These are phyloP conservation scores for Microstroma glucosiphilum DNA, from an alignment of 1,284 basidiomycete species.

Conservation along the genomic window DNA sequence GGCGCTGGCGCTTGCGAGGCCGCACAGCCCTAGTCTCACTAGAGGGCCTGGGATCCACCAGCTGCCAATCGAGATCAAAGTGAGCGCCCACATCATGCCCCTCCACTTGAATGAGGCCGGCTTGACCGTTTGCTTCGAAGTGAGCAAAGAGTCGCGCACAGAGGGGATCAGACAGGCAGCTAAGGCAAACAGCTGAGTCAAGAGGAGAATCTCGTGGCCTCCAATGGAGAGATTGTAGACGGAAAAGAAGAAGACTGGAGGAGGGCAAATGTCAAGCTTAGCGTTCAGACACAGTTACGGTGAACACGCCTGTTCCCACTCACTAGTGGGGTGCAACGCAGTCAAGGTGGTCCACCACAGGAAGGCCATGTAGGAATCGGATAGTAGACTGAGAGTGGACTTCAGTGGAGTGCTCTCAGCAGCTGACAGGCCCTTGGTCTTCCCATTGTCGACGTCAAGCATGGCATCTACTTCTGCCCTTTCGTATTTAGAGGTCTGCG, in stretches of 20 bases:
- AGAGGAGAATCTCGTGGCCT: constrained; percentile 38
- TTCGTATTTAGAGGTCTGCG: too few relatives aligned
- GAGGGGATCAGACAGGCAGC: constrained; percentile 18
- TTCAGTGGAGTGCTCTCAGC: constrained; percentile 18
- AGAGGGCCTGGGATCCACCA: constrained; percentile 26
- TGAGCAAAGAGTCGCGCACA: constrained; percentile 6
- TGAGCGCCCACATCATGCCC: constrained; percentile 1
- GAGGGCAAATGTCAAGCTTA: background rate
- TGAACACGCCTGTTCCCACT: constrained; percentile 6
- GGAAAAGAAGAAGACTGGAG: constrained; percentile 21
- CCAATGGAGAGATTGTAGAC: constrained; percentile 45
- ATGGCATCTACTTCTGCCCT: background rate
- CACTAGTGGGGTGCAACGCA: constrained; percentile 67
- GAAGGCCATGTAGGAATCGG: constrained; percentile 57
- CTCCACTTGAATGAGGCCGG: background rate
- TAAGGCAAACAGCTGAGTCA: constrained; percentile 33
- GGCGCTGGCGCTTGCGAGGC: constrained; percentile 22
- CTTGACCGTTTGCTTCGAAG: background rate
- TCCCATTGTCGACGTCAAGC: background rate
- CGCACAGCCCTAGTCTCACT: constrained; percentile 24
- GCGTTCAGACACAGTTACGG: background rate
- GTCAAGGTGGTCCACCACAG: constrained; percentile 84
- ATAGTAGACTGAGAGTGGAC: constrained; percentile 20
- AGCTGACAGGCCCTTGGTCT: background rate
- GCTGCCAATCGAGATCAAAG: constrained; percentile 17